A percentile compares a stretch with the other conserved stretches of the same genome.
Evolutionary conservation across 768 basidiomycete genomes (phyloP).

Genomic region (Mycena belliarum): DNA sequence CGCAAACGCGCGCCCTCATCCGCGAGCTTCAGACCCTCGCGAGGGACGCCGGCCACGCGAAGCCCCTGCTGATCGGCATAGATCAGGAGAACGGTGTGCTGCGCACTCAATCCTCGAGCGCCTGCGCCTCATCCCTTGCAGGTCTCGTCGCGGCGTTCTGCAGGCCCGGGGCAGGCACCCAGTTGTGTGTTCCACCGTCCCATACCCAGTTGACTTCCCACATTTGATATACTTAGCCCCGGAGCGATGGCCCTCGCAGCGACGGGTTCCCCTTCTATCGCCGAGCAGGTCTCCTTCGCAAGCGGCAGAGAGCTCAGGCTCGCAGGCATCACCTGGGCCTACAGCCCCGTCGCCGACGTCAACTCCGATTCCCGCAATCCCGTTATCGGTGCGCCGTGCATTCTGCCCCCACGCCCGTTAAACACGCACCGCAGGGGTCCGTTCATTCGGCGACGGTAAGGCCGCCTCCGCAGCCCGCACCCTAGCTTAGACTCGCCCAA

Average conservation of each 20-base stretch:
- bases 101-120: background rate
- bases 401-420: background rate
- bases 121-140: constrained; percentile 25
- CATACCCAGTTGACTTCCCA: background rate
- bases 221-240: constrained; percentile 47
- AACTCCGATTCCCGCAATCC: constrained; percentile 72
- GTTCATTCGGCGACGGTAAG: constrained; percentile 70
- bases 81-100: constrained; percentile 71
- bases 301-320: constrained; percentile 57
- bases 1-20: constrained; percentile 51
- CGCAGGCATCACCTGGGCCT: constrained; percentile 72
- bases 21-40: constrained; percentile 55
- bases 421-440: constrained; percentile 62
- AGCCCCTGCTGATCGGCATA: constrained; percentile 64
- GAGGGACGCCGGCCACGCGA: constrained; percentile 53
- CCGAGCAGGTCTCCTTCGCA: constrained; percentile 45
- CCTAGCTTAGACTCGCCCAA: constrained; percentile 24
- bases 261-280: constrained; percentile 46
- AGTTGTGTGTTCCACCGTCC: constrained; percentile 52
- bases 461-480: background rate
- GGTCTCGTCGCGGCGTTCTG: constrained; percentile 74
- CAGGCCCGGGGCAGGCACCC: constrained; percentile 56
- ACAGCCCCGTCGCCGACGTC: constrained; percentile 71
- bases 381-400: constrained; percentile 53
- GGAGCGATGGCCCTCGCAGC: constrained; percentile 75